Evolutionary conservation across 2,329 filamentous ascomycete species (phyloP), one percentile per base, ranked within the genome.

Genomic region (Rosellinia necatrix): DNA sequence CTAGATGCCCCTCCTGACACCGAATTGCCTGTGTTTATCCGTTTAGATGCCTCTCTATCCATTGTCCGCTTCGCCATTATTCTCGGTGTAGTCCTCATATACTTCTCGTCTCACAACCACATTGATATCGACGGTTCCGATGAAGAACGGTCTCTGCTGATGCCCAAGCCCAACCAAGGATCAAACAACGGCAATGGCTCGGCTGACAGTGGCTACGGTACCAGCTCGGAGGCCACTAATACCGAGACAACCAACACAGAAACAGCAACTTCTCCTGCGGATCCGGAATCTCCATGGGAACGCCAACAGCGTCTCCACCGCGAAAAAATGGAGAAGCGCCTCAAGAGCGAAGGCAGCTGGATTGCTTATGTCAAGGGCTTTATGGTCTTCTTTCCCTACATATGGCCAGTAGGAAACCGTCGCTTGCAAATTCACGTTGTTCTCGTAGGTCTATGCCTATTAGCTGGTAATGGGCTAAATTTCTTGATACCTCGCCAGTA

Each of bases 401-500:
- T 96, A 17, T 92, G 89, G 84, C 91, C 92, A 1, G 81, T 84
- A 48, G 81, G 86, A 37, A 83, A 88, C 65, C 80, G 78, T 49
- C 71, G 75, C 12, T 80, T 94, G 15, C 90, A 94, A 69, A 70
- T 89, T 15, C 86, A 86, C 50, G 82, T 89, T 17, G 74, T 82
- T 9, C 77, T 89, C 3, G 86, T 94, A 40, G 81, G 82, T 0
- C 38, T 89, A 1, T 89, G 89, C 63, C 77, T 94, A 19, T 70
- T 92, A n/a, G 76, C 79, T 48, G 83, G 86, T 52, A 91, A 92
- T 61, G 83, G 83, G 4, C 76, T 96, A 46, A 90, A 92, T 64
- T 77, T 96, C 12, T 75, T 96, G 37, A 84, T 91, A 27, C 91
- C 91, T n/a, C 82, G 89, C 17, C 90, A 94, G 68, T 83, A 93